Evolutionary conservation across 2,329 filamentous ascomycete genomes (phyloP).

Genomic region (Curvularia hawaiiensis): DNA sequence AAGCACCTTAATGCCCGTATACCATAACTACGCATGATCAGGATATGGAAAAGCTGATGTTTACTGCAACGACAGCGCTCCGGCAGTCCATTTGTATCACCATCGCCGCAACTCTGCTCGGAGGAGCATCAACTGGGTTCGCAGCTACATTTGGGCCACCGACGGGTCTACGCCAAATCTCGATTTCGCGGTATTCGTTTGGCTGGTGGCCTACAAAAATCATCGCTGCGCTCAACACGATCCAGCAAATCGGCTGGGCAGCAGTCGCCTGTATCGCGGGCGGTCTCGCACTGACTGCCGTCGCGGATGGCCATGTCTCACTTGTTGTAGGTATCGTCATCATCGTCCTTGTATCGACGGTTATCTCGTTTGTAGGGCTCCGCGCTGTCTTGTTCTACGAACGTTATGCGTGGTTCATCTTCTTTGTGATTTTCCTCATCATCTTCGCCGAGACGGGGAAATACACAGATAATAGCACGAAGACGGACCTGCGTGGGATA

Average conservation of each 20-base stretch:
- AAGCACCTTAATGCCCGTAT: conserved; percentile 7
- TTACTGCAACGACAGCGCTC: conserved; percentile 32
- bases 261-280: conserved; percentile 52
- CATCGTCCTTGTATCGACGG: conserved; percentile 46
- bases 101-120: conserved; percentile 50
- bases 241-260: conserved; percentile 53
- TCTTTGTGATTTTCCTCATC: conserved; percentile 55
- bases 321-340: conserved; percentile 53
- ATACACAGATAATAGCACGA: conserved; percentile 49
- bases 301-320: conserved; percentile 50
- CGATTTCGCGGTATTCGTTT: conserved; percentile 54
- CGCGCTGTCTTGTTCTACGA: conserved; percentile 54
- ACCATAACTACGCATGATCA: neutral
- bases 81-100: conserved; percentile 50
- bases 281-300: conserved; percentile 50
- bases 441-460: conserved; percentile 55
- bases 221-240: conserved; percentile 53
- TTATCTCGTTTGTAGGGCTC: conserved; percentile 50
- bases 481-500: conserved; percentile 40
- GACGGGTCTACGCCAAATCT: conserved; percentile 52
- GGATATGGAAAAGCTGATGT: conserved; percentile 4
- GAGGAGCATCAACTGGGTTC: conserved; percentile 49
- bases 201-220: conserved; percentile 58
- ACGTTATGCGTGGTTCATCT: conserved; percentile 56
- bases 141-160: conserved; percentile 51